Evolutionary conservation across 305 asterid genomes (phyloP), one percentile per base, ranked within the genome.

Genomic region (Rubia occidens): DNA sequence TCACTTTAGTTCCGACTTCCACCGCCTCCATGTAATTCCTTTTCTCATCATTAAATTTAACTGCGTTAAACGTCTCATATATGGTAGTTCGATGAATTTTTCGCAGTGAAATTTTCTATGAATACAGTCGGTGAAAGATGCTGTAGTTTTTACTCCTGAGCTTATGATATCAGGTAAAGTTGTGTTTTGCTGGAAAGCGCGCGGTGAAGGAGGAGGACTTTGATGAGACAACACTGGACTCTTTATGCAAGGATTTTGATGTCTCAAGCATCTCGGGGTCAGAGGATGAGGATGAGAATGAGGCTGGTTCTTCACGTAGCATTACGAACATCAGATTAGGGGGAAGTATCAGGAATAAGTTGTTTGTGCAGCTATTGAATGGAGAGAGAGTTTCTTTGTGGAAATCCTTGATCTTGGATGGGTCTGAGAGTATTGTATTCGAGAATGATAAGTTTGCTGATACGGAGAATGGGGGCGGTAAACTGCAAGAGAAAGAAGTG

Each of bases 231-330:
- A 71, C 79, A 3, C 74, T 89, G 64, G 88, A 85, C 61, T 82
- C 88, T 18, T 71, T 88, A 70, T 86, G 83, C 77, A 83, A 84
- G 83, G 95, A 93, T 80, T 77, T 80, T 70, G 98, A 90, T n/a
- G 78, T 93, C 71, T 93, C 98, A n/a, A 93, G 98, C 79, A 90
- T 93, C 66, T 93, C 98, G 17, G 98, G 97, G 65, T 88, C 97
- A 58, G 98, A 90, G 20, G 94, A 86, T 14, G 98, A 93, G 78
- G 92, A 88, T 72, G 95, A 87, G 61, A 88, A 79, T 47, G 89
- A 80, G 35, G 70, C 68, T 79, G 75, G 77, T 74, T 70, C 64
- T 74, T 70, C 64, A 60, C 60, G 24, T 5, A 66, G 51, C 67
- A 82, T 68, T 75, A 60, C 82, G 64, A 78, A 74, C 60, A 82